Evolutionary conservation across 2,329 filamentous ascomycete species (phyloP).

Genomic region (Exophiala sp.): DNA sequence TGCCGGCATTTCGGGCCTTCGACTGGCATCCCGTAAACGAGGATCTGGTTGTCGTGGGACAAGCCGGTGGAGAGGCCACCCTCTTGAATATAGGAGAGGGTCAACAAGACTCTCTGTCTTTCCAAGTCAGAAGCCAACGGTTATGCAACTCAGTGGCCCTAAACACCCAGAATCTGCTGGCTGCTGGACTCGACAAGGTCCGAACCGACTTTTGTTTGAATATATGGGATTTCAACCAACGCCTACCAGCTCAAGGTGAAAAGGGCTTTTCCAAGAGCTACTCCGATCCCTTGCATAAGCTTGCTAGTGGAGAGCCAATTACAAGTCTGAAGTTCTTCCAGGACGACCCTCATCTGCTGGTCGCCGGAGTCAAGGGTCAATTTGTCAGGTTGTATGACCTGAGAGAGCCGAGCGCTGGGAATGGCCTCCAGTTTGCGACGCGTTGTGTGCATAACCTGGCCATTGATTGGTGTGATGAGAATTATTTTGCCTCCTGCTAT

Average conservation of each 20-base stretch:
- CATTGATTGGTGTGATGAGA: constrained; percentile 59
- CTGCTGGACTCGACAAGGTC: constrained; percentile 57
- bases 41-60: constrained; percentile 54
- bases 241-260: constrained; percentile 35
- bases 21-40: constrained; percentile 59
- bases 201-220: constrained; percentile 61
- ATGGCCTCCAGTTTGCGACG: constrained; percentile 48
- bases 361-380: constrained; percentile 56
- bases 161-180: constrained; percentile 51
- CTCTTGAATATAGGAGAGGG: constrained; percentile 52
- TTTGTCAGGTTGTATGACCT: constrained; percentile 59
- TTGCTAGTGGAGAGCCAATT: constrained; percentile 57
- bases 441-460: constrained; percentile 59
- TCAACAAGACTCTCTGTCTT: constrained; percentile 43
- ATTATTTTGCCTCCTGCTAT: constrained; percentile 56
- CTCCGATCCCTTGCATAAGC: constrained; percentile 49
- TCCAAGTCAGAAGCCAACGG: constrained; percentile 56
- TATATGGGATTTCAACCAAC: constrained; percentile 56
- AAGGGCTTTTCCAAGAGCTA: constrained; percentile 23
- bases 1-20: constrained; percentile 59
- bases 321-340: constrained; percentile 60
- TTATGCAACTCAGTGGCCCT: constrained; percentile 61
- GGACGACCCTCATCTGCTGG: constrained; percentile 54
- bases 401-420: constrained; percentile 38
- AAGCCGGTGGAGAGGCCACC: constrained; percentile 56